Evolutionary conservation across 2,329 filamentous ascomycete species (phyloP).

Genomic region (Diaporthe destruens): DNA sequence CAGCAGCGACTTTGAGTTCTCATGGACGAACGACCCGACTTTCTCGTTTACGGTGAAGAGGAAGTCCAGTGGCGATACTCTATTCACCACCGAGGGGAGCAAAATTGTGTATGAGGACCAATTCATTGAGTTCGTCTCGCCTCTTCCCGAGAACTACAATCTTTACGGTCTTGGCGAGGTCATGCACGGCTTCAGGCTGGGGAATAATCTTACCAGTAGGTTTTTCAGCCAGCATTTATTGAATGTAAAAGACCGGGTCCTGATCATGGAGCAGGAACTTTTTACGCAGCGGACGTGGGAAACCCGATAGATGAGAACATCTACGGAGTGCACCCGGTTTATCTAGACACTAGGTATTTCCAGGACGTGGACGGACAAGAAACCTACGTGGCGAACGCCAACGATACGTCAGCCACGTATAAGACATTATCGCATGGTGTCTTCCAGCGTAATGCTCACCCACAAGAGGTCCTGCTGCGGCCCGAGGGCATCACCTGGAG

Average conservation of each 20-base stretch:
- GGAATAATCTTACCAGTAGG: conserved; percentile 76
- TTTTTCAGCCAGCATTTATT: not conserved
- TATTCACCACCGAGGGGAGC: conserved; percentile 75
- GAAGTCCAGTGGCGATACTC: conserved; percentile 70
- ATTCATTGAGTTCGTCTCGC: conserved; percentile 79
- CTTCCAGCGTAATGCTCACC: conserved; percentile 82
- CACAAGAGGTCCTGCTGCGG: conserved; percentile 77
- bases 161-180: conserved; percentile 81
- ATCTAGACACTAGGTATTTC: conserved; percentile 84
- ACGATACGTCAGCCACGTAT: conserved; percentile 67
- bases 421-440: conserved; percentile 80
- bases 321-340: conserved; percentile 83
- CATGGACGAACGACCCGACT: conserved; percentile 66
- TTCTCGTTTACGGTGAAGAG: conserved; percentile 77
- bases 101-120: conserved; percentile 81
- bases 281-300: conserved; percentile 75
- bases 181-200: conserved; percentile 78
- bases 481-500: conserved; percentile 78
- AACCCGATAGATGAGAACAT: conserved; percentile 76
- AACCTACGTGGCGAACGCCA: conserved; percentile 67
- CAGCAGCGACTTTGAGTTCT: conserved; percentile 66
- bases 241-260: not conserved
- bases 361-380: conserved; percentile 64
- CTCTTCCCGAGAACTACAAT: conserved; percentile 78
- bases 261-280: conserved; percentile 51